Evolutionary conservation across 129 eudicot genomes (phyloP), one percentile per base, ranked within the genome.

Genomic region (Oenanthe sinensis): DNA sequence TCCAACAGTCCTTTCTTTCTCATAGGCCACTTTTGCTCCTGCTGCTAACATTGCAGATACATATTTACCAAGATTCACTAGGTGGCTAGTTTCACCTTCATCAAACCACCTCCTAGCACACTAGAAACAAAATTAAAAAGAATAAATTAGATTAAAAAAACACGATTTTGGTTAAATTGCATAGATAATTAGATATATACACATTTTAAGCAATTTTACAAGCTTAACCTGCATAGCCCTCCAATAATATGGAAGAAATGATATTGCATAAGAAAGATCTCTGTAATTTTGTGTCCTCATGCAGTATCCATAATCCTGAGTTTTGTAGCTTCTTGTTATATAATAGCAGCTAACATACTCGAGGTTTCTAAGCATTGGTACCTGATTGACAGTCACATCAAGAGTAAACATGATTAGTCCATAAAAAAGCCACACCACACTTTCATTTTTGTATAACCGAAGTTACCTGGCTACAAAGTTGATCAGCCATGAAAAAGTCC

Each of bases 401-500:
- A 8, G 46, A 30, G 74, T 36, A 43, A 58, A 12, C 76, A 72
- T 9, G 4, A 43, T 10, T 72, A 72, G 14, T 8, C n/a, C 14
- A 7, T 17, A 22, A 71, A n/a, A 55, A 69, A 37, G 20, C n/a
- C 26, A 37, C 12, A 69, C n/a, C 12, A 33, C 12, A 30, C 12
- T 30, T 36, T 22, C n/a, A 16, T 13, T 69, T 37, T 69, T 37
- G 24, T 14, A 74, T 45, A 26, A 15, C 26, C 62, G 30, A 44
- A 12, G 3, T 82, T 75, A 92, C 99, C 96, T 96, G 99, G 86
- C 99, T 96, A 87, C 97, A 92, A 55, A 96, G 97, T 82, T 96
- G 99, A 86, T 96, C 99, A 78, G 99, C 97, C 97, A 96, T 96
- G 93, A 90, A 96, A 83, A 96, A 96, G 76, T 96, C 99, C 46